Base-by-base conservation (phyloP, 768 basidiomycete species). In the Russula lepida region DNA sequence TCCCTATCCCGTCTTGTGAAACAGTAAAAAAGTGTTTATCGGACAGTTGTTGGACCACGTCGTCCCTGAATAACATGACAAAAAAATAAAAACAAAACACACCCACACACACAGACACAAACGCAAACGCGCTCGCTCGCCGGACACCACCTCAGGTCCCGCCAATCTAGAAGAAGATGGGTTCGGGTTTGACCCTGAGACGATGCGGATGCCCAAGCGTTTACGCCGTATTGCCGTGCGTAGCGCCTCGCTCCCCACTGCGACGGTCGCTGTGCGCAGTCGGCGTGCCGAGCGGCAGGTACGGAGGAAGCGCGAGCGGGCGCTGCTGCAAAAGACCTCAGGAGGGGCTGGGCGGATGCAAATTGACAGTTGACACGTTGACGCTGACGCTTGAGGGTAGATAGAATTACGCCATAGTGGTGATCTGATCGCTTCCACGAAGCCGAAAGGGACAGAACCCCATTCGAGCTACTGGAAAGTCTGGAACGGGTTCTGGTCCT, bases 81-180 rank as follows among this genome's bases (percentile, higher is more conserved):
- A 3, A 51, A 6, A 15, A n/a, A n/a, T n/a, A n/a, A n/a, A n/a
- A n/a, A n/a, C n/a, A n/a, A n/a, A n/a, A n/a, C n/a, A n/a, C n/a
- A n/a, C n/a, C n/a, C n/a, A n/a, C n/a, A n/a, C n/a, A n/a, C n/a
- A 43, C 46, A 47, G 15, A 47, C 60, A 44, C 35, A 60, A 59
- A 25, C 56, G 57, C 25, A 65, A 65, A 41, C 65, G 65, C 17
- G 43, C 48, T 19, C 59, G 41, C 17, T 64, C 65, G 23, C 52
- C 25, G 25, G 19, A 19, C 25, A 30, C 25, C 3, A 15, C 30
- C 4, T 37, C 17, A 11, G 23, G 12, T 13, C 32, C 15, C 50
- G 25, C 46, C 6, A 13, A 47, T 27, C 25, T 27, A n/a, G 52
- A 52, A 28, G 56, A 32, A n/a, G 52, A 52, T n/a, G 56, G 25